Base-by-base conservation (phyloP, 306 rosid genomes). In the Sicyos baderoa region DNA sequence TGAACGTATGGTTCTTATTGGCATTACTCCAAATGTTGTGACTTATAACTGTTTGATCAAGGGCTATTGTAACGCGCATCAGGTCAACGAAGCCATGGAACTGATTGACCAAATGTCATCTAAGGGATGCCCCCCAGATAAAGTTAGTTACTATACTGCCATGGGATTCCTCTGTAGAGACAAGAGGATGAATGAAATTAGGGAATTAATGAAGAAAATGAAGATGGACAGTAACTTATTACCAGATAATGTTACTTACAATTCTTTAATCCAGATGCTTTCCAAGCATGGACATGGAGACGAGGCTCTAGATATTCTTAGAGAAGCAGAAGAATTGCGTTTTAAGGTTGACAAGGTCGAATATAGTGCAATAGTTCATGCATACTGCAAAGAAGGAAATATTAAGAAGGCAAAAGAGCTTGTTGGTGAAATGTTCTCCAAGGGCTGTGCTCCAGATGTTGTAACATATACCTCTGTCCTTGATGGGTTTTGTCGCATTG, bases 201-300 rank as follows among this genome's bases (percentile, higher is more conserved):
- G 82, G 72, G 77, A 32, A 35, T 66, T 89, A 75, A 75, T 87
- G 85, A 85, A 77, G 72, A 83, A 78, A 48, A 88, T 93, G 97
- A 77, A 73, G 60, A 72, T 15, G 48, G 76, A 72, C 49, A 64
- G 85, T 81, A 81, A 80, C 62, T 76, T 89, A 72, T 57, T 83
- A 37, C 89, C 86, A 2, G 97, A 90, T 68, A 94, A 86, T 59
- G 94, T 93, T 81, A 89, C 97, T 57, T 89, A 88, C 66, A 86
- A 84, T 79, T 85, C 84, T 40, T 81, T 89, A 52, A 87, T 89
- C 66, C 97, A 88, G 53, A 21, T 74, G 68, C 89, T 87, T 69
- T 82, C 88, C 3, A 93, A 86, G 83, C 87, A 89, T 66, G 91
- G 87, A 2, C 86, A 86, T 57, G 89, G 87, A 40, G 89, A 86